Evolutionary conservation across 108 stramenopile genomes (phyloP).

Genomic region (Nitzschia palea): DNA sequence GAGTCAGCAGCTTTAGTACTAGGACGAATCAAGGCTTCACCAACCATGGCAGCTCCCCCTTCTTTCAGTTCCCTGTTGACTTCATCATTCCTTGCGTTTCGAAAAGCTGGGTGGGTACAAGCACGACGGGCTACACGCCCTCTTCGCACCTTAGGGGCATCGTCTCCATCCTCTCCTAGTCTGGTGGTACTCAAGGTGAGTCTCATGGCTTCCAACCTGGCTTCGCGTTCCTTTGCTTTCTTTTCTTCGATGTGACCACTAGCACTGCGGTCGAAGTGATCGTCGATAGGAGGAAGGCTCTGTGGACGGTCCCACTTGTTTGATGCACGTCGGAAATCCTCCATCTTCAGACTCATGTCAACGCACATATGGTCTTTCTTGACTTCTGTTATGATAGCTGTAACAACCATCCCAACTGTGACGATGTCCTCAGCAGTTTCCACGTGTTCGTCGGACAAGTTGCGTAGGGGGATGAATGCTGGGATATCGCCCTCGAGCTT

Average conservation of each 20-base stretch:
- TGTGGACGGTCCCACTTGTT: slow-evolving; percentile 81
- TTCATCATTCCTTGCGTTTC: slow-evolving; percentile 71
- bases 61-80: slow-evolving; percentile 72
- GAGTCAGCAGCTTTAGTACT: slow-evolving; percentile 81
- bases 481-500: slow-evolving; percentile 89
- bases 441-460: slow-evolving; percentile 83
- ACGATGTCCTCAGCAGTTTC: slow-evolving; percentile 87
- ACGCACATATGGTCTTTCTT: slow-evolving; percentile 92
- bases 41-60: slow-evolving; percentile 76
- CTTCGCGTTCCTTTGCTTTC: slow-evolving; percentile 76
- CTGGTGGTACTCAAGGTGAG: slow-evolving; percentile 46
- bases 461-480: slow-evolving; percentile 81
- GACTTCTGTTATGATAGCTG: slow-evolving; percentile 83
- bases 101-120: slow-evolving; percentile 88
- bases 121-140: slow-evolving; percentile 78
- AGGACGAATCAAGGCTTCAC: slow-evolving; percentile 82
- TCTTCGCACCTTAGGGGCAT: slow-evolving; percentile 30
- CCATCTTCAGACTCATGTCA: slow-evolving; percentile 83
- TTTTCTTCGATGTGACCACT: slow-evolving; percentile 67
- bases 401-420: slow-evolving; percentile 71
- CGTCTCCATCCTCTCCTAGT: slow-evolving; percentile 44
- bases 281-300: slow-evolving; percentile 66
- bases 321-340: slow-evolving; percentile 79
- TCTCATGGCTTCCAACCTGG: slow-evolving; percentile 65
- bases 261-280: slow-evolving; percentile 61